Evolutionary conservation across 1,139 yeast genomes (phyloP).

Genomic region (Sugiyamaella pinicola): DNA sequence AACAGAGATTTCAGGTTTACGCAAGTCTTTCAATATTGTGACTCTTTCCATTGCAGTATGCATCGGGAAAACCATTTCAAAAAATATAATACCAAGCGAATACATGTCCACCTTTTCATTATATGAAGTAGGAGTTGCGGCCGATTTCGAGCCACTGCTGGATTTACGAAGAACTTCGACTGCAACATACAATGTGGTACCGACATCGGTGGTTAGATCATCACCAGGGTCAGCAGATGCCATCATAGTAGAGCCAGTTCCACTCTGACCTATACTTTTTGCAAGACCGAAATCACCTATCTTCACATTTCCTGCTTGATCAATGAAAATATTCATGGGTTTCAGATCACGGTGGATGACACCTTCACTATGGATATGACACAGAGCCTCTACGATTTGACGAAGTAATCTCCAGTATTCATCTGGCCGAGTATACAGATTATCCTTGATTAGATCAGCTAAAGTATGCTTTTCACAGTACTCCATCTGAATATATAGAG

Average conservation of each 20-base stretch:
- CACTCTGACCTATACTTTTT: slow-evolving; percentile 50
- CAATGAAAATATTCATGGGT: slow-evolving; percentile 95
- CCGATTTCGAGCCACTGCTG: slow-evolving; percentile 13
- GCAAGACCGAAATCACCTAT: slow-evolving; percentile 98
- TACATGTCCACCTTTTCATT: slow-evolving; percentile 95
- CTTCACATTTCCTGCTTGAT: slow-evolving; percentile 81
- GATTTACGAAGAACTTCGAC: slow-evolving; percentile 66
- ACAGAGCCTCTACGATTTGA: slow-evolving; percentile 86
- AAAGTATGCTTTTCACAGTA: slow-evolving; percentile 94
- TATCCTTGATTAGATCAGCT: slow-evolving; percentile 77
- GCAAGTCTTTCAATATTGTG: slow-evolving; percentile 60
- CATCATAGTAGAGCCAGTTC: not conserved
- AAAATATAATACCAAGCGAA: slow-evolving; percentile 89
- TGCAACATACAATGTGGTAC: slow-evolving; percentile 92
- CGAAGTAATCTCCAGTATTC: slow-evolving; percentile 90
- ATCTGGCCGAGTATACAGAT: slow-evolving; percentile 67
- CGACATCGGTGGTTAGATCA: slow-evolving; percentile 87
- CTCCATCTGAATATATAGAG: slow-evolving; percentile 90
- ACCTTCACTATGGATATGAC: slow-evolving; percentile 90
- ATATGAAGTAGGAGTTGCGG: slow-evolving; percentile 47
- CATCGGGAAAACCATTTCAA: slow-evolving; percentile 87
- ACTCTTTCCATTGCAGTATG: slow-evolving; percentile 93
- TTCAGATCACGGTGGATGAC: slow-evolving; percentile 94
- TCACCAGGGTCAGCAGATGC: slow-evolving; percentile 47
- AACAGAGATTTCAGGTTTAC: slow-evolving; percentile 61